Base-by-base conservation (phyloP, 176 grass and related monocot species). In the Urochloa ruziziensis region DNA sequence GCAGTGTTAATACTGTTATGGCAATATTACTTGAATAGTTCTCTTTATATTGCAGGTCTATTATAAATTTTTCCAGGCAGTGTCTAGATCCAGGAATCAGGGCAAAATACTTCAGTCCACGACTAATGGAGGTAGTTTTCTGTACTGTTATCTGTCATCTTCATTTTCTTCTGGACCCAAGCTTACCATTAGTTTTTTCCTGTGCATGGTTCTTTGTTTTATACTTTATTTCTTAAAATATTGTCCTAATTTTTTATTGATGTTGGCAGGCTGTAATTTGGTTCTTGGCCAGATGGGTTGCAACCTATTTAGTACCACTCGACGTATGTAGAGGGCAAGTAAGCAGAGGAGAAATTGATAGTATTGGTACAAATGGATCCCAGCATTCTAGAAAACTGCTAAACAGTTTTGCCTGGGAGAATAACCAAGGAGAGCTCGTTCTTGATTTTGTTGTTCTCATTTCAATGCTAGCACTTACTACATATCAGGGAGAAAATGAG, bases 201-300 rank as follows among this genome's bases (percentile, higher is more conserved):
- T 30, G 29, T 70, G 19, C 46, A 56, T 4, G 15, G 25, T 81
- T 80, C 33, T 27, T 13, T 71, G 34, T 58, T 86, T 34, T 78
- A 69, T 77, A 66, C 39, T 49, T 66, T 12, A 25, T 59, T 27
- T 27, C 39, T 86, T 46, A 30, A 42, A 35, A 36, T 44, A 32
- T 44, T 75, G 4, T 66, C 83, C 30, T 91, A 87, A 77, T 70
- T 93, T 9, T 72, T 80, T 82, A 75, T 90, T 70, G 49, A 67
- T 86, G n/a, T 90, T 79, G 74, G 58, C 87, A 98, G 96, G 92
- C 93, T 29, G 70, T 95, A 24, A 83, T 95, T 64, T 98, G 91
- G 89, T 98, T 98, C 91, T 67, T 98, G 81, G 89, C 93, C 64
- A 95, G 96, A 95, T 98, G 93, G 93, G 91, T 94, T 33, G 93